Evolutionary conservation across 108 stramenopile genomes (phyloP).

Genomic region (Ochromonas danica): DNA sequence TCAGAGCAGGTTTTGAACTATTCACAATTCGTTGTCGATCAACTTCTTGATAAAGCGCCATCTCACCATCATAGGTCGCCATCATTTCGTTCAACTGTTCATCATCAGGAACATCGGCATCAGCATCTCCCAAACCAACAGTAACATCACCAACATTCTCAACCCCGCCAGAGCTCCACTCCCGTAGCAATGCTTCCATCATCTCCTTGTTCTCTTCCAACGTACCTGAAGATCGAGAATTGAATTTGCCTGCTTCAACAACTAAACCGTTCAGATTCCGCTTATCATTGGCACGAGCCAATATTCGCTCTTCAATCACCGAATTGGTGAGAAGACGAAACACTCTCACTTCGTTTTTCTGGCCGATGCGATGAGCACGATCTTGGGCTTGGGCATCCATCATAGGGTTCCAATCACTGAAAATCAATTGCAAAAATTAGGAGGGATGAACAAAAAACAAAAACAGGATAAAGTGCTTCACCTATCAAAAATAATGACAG

Average conservation of each 20-base stretch:
- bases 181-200: slow-evolving; percentile 18
- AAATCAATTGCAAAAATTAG: too few species aligned
- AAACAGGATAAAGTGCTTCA: too few species aligned
- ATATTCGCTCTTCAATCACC: slow-evolving; percentile 86
- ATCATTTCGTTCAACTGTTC: slow-evolving; percentile 72
- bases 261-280: slow-evolving; percentile 85
- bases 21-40: slow-evolving; percentile 35
- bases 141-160: slow-evolving; percentile 25
- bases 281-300: slow-evolving; percentile 83
- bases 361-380: slow-evolving; percentile 80
- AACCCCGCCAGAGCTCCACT: background rate
- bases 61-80: slow-evolving; percentile 82
- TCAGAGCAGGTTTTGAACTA: slow-evolving; percentile 23
- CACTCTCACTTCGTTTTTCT: slow-evolving; percentile 75
- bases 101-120: slow-evolving; percentile 32
- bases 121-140: slow-evolving; percentile 48
- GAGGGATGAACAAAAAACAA: too few species aligned
- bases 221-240: slow-evolving; percentile 53
- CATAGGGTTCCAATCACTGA: slow-evolving; percentile 35
- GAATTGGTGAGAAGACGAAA: slow-evolving; percentile 84
- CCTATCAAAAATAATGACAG: slow-evolving; percentile 96
- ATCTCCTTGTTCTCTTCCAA: slow-evolving; percentile 26
- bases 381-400: slow-evolving; percentile 92
- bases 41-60: slow-evolving; percentile 75
- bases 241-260: slow-evolving; percentile 89